These are phyloP conservation scores for Phoma herbarum DNA, from an alignment of 2,329 filamentous ascomycete genomes.

Conservation along the genomic window DNA sequence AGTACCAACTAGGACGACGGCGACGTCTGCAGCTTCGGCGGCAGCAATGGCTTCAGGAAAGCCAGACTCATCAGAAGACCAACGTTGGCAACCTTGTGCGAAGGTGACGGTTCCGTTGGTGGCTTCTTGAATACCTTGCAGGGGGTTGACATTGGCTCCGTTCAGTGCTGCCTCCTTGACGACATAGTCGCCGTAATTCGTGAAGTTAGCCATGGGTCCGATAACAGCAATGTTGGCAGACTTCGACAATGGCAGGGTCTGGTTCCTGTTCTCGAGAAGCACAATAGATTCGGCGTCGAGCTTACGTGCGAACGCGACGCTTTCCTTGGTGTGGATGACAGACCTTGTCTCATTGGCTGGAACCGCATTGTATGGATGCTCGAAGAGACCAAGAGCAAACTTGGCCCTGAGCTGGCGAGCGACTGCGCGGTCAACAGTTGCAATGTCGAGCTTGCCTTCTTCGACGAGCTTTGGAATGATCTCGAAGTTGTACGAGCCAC, in stretches of 20 bases:
- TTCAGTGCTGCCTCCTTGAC: conserved; percentile 68
- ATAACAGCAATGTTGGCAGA: conserved; percentile 75
- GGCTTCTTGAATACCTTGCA: conserved; percentile 71
- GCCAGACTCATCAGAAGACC: conserved; percentile 74
- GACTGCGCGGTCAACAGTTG: conserved; percentile 71
- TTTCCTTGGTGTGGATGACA: conserved; percentile 69
- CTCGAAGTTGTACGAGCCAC: conserved; percentile 73
- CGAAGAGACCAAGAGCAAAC: conserved; percentile 75
- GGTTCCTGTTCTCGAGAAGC: conserved; percentile 75
- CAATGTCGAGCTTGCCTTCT: conserved; percentile 66
- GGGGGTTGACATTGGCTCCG: conserved; percentile 70
- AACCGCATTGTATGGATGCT: conserved; percentile 71
- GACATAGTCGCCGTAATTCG: conserved; percentile 76
- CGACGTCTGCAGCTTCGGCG: conserved; percentile 73
- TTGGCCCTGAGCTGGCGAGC: conserved; percentile 71
- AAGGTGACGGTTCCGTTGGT: conserved; percentile 69
- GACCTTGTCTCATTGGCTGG: conserved; percentile 63
- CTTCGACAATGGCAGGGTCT: conserved; percentile 70
- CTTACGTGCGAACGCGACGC: conserved; percentile 68
- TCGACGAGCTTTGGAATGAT: conserved; percentile 71
- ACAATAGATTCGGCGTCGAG: conserved; percentile 76
- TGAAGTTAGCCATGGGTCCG: conserved; percentile 71
- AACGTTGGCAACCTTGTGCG: conserved; percentile 74
- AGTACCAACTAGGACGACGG: conserved; percentile 77
- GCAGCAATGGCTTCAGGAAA: conserved; percentile 72